Conservation (phyloP, 345 rosid genomes). For the Hypericum perforatum region DNA sequence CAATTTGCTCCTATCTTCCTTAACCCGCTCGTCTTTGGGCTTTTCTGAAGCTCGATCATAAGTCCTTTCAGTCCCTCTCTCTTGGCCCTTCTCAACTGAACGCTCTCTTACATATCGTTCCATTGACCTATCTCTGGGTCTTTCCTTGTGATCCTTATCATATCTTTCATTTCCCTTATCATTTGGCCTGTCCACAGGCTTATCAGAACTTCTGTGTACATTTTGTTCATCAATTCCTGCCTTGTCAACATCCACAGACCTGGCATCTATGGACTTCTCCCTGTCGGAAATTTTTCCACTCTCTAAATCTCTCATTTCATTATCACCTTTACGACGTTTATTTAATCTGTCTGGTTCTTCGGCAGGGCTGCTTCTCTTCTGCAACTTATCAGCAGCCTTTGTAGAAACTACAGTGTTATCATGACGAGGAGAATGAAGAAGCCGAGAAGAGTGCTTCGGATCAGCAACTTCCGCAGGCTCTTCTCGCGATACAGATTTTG, state of each 20-base stretch:
- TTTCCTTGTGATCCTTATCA: slow-evolving; percentile 83
- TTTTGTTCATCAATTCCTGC: slow-evolving; percentile 51
- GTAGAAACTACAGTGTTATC: slow-evolving; percentile 42
- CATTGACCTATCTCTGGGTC: slow-evolving; percentile 67
- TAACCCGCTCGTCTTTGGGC: slow-evolving; percentile 57
- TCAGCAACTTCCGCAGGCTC: slow-evolving; percentile 54
- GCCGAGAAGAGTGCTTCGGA: slow-evolving; percentile 43
- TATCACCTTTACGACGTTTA: slow-evolving; percentile 85
- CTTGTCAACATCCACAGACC: slow-evolving; percentile 49
- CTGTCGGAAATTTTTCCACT: slow-evolving; percentile 47
- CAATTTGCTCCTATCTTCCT: slow-evolving; percentile 70
- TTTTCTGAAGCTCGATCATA: slow-evolving; percentile 52
- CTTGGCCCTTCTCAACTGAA: slow-evolving; percentile 73
- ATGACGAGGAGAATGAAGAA: slow-evolving; percentile 65
- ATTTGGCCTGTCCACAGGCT: slow-evolving; percentile 59
- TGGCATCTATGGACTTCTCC: slow-evolving; percentile 62
- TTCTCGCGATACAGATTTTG: slow-evolving; percentile 44
- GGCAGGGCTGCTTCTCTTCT: slow-evolving; percentile 61
- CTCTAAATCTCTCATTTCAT: slow-evolving; percentile 61
- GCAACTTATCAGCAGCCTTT: slow-evolving; percentile 70
- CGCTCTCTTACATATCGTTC: slow-evolving; percentile 90
- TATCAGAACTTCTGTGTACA: slow-evolving; percentile 42
- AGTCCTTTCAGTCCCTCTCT: slow-evolving; percentile 52
- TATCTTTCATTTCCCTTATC: slow-evolving; percentile 71
- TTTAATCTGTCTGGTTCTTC: slow-evolving; percentile 75